These are phyloP conservation scores for Testicularia cyperi DNA, from an alignment of 1,284 basidiomycete species.

Conservation along the genomic window DNA sequence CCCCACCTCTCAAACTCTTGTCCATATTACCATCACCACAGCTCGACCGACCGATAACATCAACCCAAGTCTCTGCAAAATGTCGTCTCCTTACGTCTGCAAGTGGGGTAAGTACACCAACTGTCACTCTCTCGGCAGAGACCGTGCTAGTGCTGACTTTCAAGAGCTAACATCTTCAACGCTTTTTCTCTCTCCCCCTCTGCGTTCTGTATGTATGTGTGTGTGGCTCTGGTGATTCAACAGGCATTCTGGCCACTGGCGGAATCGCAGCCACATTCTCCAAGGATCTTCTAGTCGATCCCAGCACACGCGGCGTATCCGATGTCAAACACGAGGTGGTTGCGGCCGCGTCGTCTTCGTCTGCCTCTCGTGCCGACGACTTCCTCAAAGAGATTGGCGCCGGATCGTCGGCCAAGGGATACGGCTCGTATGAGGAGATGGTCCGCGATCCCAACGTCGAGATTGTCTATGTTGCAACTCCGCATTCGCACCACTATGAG, in stretches of 20 bases:
- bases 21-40: not conserved
- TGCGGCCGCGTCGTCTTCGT: slow-evolving; percentile 73
- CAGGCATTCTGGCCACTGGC: slow-evolving; percentile 48
- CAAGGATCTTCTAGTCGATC: slow-evolving; percentile 60
- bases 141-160: too few relatives aligned
- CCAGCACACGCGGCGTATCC: slow-evolving; percentile 65
- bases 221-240: too few relatives aligned
- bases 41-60: not conserved
- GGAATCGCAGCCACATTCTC: slow-evolving; percentile 57
- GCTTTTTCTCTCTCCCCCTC: too few relatives aligned
- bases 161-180: too few relatives aligned
- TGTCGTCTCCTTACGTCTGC: slow-evolving; percentile 17
- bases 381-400: slow-evolving; percentile 68
- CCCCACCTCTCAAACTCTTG: too few relatives aligned
- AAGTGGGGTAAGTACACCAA: slow-evolving; percentile 26
- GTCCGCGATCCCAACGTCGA: slow-evolving; percentile 70
- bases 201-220: too few relatives aligned
- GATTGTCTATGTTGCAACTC: slow-evolving; percentile 68
- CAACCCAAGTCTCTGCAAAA: not conserved
- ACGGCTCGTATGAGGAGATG: slow-evolving; percentile 76
- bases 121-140: too few relatives aligned
- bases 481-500: slow-evolving; percentile 79
- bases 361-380: slow-evolving; percentile 69
- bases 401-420: slow-evolving; percentile 67
- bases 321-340: slow-evolving; percentile 76